Evolutionary conservation across 768 basidiomycete species (phyloP).

Genomic region (Lactifluus subvellereus): DNA sequence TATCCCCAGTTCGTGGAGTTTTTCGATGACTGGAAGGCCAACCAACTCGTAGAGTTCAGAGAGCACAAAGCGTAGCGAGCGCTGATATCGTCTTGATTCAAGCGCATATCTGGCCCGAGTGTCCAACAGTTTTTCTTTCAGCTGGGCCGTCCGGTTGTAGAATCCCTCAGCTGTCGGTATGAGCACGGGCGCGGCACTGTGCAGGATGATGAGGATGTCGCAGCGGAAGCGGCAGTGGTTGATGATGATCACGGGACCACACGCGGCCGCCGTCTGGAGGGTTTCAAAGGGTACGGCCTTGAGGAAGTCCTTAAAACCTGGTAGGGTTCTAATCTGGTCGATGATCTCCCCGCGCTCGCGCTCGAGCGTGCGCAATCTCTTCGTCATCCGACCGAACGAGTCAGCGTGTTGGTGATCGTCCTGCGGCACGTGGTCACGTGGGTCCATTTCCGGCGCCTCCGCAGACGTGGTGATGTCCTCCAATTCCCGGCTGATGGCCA

Average conservation of each 20-base stretch:
- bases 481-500: neutral
- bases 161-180: conserved; percentile 1
- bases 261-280: conserved; percentile 2
- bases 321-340: neutral
- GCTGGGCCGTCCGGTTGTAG: neutral
- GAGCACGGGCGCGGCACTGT: neutral
- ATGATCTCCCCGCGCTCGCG: neutral
- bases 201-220: conserved; percentile 14
- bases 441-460: neutral
- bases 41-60: conserved; percentile 10
- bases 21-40: conserved; percentile 5
- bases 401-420: neutral
- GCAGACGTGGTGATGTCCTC: neutral
- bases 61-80: conserved; percentile 2
- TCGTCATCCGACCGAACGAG: conserved; percentile 1
- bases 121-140: neutral
- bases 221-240: conserved; percentile 10
- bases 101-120: neutral
- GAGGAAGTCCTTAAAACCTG: conserved; percentile 9
- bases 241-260: conserved; percentile 13
- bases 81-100: neutral
- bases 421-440: neutral
- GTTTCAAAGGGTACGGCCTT: neutral
- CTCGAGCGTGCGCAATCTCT: neutral
- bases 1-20: neutral